These are phyloP conservation scores for Tricharina praecox DNA, from an alignment of 495 filamentous ascomycete species.

Conservation along the genomic window DNA sequence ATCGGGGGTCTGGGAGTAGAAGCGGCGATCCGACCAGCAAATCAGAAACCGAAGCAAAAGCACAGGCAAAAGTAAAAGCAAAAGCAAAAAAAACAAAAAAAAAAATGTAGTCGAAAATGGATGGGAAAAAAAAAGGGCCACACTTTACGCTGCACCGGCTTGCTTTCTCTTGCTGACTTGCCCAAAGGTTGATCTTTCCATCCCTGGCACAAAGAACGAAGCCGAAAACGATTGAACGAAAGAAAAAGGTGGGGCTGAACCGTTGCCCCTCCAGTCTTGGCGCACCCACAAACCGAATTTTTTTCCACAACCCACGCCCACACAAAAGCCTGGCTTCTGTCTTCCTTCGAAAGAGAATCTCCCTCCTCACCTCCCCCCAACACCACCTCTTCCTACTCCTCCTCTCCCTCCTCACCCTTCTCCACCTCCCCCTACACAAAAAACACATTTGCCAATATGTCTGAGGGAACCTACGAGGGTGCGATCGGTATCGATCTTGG, in stretches of 20 bases:
- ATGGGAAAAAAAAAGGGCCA: no score
- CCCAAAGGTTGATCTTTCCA: no score
- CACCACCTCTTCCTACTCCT: constrained; percentile 9
- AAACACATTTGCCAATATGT: constrained; percentile 38
- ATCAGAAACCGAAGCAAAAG: no score
- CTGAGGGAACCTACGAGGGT: constrained; percentile 95
- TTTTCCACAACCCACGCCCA: constrained; percentile 18
- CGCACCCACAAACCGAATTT: not conserved
- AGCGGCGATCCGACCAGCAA: no score
- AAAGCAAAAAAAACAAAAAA: no score
- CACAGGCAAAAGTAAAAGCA: no score
- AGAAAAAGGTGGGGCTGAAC: constrained; percentile 2
- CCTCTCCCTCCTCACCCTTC: constrained; percentile 12
- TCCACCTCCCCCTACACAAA: constrained; percentile 13
- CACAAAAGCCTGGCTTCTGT: constrained; percentile 21
- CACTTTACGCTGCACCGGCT: no score
- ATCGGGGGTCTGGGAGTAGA: no score
- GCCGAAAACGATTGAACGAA: no score
- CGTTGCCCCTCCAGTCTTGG: constrained; percentile 5
- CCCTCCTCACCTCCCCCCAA: constrained; percentile 16
- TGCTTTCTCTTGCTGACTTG: no score
- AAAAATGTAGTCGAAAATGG: no score
- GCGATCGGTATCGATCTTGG: constrained; percentile 99
- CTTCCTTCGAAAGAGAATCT: constrained; percentile 18
- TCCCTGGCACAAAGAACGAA: no score